Percentiles rank a stretch among this genome's conserved stretches.
Evolutionary conservation across 2,329 filamentous ascomycete species (phyloP).

Genomic region (Colletotrichum falcatum): DNA sequence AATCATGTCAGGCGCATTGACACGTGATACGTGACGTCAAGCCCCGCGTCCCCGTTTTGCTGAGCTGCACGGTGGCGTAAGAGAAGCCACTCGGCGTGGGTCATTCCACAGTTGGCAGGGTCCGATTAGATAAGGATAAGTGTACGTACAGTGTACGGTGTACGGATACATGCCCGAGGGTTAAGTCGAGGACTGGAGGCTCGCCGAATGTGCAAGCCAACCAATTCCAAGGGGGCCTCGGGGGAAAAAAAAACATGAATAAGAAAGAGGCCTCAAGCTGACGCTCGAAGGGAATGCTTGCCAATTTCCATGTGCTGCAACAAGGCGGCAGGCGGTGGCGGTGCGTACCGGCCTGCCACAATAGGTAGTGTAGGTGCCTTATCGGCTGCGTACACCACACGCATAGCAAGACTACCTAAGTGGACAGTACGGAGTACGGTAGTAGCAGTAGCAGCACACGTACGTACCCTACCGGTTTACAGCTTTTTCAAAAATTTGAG

Average conservation of each 20-base stretch:
- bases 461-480: slow-evolving; percentile 35
- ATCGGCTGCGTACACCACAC: slow-evolving; percentile 38
- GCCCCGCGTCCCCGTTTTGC: slow-evolving; percentile 16
- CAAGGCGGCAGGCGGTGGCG: neutral
- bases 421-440: no score
- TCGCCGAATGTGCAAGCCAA: neutral
- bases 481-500: slow-evolving; percentile 40
- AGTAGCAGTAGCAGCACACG: no score
- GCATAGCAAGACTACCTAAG: no score
- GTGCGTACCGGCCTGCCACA: slow-evolving; percentile 18
- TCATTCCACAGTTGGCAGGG: neutral
- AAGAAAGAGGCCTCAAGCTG: no score
- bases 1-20: slow-evolving; percentile 23
- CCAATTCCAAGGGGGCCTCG: neutral
- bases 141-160: neutral
- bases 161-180: neutral
- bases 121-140: slow-evolving; percentile 30
- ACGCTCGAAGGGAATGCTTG: no score
- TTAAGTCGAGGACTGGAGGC: neutral
- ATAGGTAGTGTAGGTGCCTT: slow-evolving; percentile 32
- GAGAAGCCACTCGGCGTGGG: slow-evolving; percentile 6
- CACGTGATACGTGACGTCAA: slow-evolving; percentile 40
- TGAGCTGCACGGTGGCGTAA: slow-evolving; percentile 27
- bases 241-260: neutral
- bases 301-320: no score